phyloP scores from a whole-genome alignment of 2,329 filamentous ascomycete genomes.

The Aspergillus calidoustus region DNA sequence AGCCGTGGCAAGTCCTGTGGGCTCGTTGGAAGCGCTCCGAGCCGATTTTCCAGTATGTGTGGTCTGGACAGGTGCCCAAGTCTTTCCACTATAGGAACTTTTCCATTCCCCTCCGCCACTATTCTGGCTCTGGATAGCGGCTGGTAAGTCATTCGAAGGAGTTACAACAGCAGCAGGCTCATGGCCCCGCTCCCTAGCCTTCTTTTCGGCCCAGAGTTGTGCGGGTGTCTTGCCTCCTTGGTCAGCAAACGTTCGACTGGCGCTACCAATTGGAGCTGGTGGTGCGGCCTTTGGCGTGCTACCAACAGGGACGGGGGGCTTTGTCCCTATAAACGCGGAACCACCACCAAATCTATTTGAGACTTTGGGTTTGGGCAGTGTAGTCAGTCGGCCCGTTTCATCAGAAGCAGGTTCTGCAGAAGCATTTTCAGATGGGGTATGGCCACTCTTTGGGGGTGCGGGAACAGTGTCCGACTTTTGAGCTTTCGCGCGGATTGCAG shows the following conservation, averaged over 20 bases:
- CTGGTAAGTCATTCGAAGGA: conserved; percentile 46
- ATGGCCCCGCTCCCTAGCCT: conserved; percentile 74
- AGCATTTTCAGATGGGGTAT: conserved; percentile 49
- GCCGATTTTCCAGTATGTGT: conserved; percentile 69
- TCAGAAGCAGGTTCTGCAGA: conserved; percentile 66
- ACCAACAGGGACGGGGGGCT: conserved; percentile 77
- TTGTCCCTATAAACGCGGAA: conserved; percentile 81
- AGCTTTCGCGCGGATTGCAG: conserved; percentile 83
- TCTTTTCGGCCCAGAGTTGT: conserved; percentile 97
- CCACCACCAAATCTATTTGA: conserved; percentile 82
- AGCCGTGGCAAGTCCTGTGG: conserved; percentile 63
- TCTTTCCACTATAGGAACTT: conserved; percentile 88
- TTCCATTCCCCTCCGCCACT: conserved; percentile 82
- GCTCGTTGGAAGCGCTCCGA: conserved; percentile 60
- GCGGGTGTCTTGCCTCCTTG: conserved; percentile 94
- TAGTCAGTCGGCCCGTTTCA: conserved; percentile 77
- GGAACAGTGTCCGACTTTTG: conserved; percentile 62
- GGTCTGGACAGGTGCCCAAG: conserved; percentile 83
- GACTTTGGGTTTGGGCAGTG: conserved; percentile 92
- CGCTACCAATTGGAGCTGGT: conserved; percentile 68
- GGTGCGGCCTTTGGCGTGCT: conserved; percentile 67
- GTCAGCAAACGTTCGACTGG: conserved; percentile 92
- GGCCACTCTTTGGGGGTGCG: conserved; percentile 42
- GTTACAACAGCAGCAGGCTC: conserved; percentile 53
- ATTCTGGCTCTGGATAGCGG: conserved; percentile 67